These are phyloP conservation scores for Roridomyces roridus DNA, from an alignment of 768 basidiomycete genomes.

Conservation along the genomic window DNA sequence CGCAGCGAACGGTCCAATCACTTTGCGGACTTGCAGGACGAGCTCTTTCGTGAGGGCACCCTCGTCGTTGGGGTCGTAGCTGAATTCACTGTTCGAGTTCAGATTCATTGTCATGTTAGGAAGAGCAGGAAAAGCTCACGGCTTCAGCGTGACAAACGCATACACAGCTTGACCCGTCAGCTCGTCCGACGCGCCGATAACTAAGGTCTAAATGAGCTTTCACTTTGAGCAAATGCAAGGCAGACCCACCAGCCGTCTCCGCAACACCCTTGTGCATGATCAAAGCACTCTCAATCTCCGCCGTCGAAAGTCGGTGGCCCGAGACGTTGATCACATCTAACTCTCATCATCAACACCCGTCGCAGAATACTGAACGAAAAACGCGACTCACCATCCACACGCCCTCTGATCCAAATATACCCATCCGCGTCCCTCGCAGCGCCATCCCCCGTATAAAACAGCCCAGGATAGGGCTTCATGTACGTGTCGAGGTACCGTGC, in stretches of 20 bases:
- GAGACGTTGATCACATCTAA: constrained; percentile 97
- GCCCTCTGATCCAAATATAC: constrained; percentile 99
- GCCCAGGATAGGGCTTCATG: constrained; percentile 83
- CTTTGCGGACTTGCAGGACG: constrained; percentile 93
- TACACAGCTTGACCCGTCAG: constrained; percentile 93
- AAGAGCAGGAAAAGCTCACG: constrained; percentile 53
- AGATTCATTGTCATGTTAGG: background rate
- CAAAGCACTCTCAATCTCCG: constrained; percentile 96
- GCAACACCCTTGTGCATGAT: constrained; percentile 95
- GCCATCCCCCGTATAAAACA: constrained; percentile 98
- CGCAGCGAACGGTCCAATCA: constrained; percentile 96
- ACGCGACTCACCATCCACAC: constrained; percentile 93
- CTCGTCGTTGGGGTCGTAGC: constrained; percentile 75
- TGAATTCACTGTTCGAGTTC: constrained; percentile 67
- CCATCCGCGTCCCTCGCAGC: constrained; percentile 94
- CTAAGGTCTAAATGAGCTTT: constrained; percentile 32
- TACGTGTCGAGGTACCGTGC: constrained; percentile 70
- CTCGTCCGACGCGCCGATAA: constrained; percentile 87
- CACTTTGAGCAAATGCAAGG: background rate
- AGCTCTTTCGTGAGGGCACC: constrained; percentile 82
- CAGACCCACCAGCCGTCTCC: constrained; percentile 77
- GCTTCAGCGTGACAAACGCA: constrained; percentile 94
- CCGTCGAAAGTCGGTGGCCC: constrained; percentile 95
- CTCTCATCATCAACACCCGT: background rate
- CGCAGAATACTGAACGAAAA: constrained; percentile 29